A percentile compares a stretch with the other conserved stretches of the same genome.
Conservation (phyloP, 768 basidiomycete species). For the Tulasnella sp. region DNA sequence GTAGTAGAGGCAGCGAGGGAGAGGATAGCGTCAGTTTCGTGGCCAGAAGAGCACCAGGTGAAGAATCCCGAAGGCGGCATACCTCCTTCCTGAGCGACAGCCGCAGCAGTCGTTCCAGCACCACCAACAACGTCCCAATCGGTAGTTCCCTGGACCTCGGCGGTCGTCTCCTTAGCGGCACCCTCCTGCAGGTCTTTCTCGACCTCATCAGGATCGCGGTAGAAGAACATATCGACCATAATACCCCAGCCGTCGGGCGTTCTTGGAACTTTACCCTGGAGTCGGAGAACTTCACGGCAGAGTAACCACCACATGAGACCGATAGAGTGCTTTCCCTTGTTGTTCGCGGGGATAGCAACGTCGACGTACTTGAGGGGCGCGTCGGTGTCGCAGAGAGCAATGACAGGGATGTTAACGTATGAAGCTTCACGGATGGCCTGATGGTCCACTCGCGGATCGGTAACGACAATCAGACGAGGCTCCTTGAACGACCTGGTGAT, state of each 20-base stretch:
- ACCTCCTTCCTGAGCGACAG: slow-evolving; percentile 50
- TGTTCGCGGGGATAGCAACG: slow-evolving; percentile 98
- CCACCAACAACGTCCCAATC: slow-evolving; percentile 65
- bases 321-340: slow-evolving; percentile 97
- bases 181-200: slow-evolving; percentile 92
- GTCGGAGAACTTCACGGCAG: slow-evolving; percentile 93
- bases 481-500: slow-evolving; percentile 99
- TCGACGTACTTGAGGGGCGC: slow-evolving; percentile 97
- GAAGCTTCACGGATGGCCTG: slow-evolving; percentile 99
- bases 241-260: slow-evolving; percentile 94
- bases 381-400: slow-evolving; percentile 98
- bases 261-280: slow-evolving; percentile 91
- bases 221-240: slow-evolving; percentile 99
- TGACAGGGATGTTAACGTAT: slow-evolving; percentile 99
- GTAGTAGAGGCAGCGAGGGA: neutral
- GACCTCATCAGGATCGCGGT: slow-evolving; percentile 99
- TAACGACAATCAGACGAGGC: slow-evolving; percentile 96
- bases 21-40: slow-evolving; percentile 33
- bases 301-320: slow-evolving; percentile 98
- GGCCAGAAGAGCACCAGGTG: neutral
- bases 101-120: slow-evolving; percentile 37
- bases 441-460: slow-evolving; percentile 99
- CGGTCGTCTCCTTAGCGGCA: slow-evolving; percentile 74
- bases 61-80: neutral
- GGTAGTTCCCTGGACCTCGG: slow-evolving; percentile 51